Percentiles rank a stretch among this genome's conserved stretches.
These are phyloP conservation scores for Artemisia argyi DNA, from an alignment of 129 eudicot species.

Conservation along the genomic window DNA sequence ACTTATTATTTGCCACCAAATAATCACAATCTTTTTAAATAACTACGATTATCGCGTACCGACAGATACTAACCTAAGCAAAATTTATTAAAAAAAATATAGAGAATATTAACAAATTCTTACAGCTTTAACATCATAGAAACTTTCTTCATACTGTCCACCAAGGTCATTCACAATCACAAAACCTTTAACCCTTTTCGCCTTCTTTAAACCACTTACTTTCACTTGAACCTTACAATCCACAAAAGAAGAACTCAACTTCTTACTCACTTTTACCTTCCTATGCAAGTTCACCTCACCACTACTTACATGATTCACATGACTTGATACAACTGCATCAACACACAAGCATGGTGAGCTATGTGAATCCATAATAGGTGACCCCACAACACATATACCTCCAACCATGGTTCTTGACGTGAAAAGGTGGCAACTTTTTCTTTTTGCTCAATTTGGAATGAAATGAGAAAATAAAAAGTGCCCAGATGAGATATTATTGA, in stretches of 20 bases:
- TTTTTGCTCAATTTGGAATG: neutral
- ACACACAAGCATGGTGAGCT: slow-evolving; percentile 56
- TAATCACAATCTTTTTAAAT: too few species aligned
- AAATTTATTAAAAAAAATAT: neutral
- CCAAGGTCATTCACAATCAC: slow-evolving; percentile 63
- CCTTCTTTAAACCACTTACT: slow-evolving; percentile 43
- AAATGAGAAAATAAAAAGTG: slow-evolving; percentile 2
- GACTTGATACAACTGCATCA: slow-evolving; percentile 46
- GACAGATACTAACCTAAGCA: too few species aligned
- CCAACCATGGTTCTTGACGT: slow-evolving; percentile 49
- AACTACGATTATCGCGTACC: too few species aligned
- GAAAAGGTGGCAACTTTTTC: slow-evolving; percentile 1
- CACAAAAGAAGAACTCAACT: slow-evolving; percentile 54
- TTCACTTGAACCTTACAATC: slow-evolving; percentile 42
- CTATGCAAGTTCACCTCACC: slow-evolving; percentile 33
- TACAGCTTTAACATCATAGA: slow-evolving; percentile 76
- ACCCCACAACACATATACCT: slow-evolving; percentile 52
- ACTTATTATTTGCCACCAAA: too few species aligned
- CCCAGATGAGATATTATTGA: slow-evolving; percentile 24
- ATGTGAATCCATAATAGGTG: slow-evolving; percentile 64
- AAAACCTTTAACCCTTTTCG: slow-evolving; percentile 42
- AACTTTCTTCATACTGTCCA: slow-evolving; percentile 88
- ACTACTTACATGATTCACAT: slow-evolving; percentile 32
- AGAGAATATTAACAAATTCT: slow-evolving; percentile 12
- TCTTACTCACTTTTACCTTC: slow-evolving; percentile 25